These are phyloP conservation scores for Emmonsiellopsis sp. DNA, from an alignment of 2,329 filamentous ascomycete species.

Conservation along the genomic window DNA sequence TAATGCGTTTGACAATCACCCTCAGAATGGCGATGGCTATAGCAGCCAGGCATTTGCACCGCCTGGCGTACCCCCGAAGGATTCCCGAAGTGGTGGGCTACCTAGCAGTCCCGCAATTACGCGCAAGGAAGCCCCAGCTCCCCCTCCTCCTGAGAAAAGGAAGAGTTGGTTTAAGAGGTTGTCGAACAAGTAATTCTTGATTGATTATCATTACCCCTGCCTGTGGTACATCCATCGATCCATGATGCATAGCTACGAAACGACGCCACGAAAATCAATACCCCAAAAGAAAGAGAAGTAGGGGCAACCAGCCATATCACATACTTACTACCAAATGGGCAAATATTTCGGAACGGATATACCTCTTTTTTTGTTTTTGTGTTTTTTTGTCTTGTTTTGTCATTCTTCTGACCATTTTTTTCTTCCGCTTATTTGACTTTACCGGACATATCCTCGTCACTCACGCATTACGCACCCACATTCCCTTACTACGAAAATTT, in stretches of 20 bases:
- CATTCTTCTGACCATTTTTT: too few species aligned
- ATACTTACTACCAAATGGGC: too few species aligned
- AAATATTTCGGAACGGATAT: too few species aligned
- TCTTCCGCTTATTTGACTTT: too few species aligned
- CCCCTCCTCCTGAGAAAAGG: slow-evolving; percentile 52
- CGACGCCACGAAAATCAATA: too few species aligned
- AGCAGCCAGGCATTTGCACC: slow-evolving; percentile 9
- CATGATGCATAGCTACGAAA: too few species aligned
- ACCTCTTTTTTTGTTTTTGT: neutral
- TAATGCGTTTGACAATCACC: too few species aligned
- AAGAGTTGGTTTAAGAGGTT: slow-evolving; percentile 77
- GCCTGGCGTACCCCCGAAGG: slow-evolving; percentile 12
- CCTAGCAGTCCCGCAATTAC: slow-evolving; percentile 1
- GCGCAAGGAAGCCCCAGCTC: slow-evolving; percentile 4
- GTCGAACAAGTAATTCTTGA: neutral
- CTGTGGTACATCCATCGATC: neutral
- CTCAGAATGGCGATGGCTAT: neutral
- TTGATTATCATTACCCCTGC: neutral
- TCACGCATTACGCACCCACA: too few species aligned
- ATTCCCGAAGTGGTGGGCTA: slow-evolving; percentile 6
- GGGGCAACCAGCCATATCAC: too few species aligned
- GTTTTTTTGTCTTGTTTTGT: neutral
- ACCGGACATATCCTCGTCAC: too few species aligned
- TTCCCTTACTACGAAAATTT: too few species aligned
- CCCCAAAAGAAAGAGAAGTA: too few species aligned